A percentile compares a stretch with the other conserved stretches of the same genome.
These are phyloP conservation scores for Kitagawia praeruptora DNA, from an alignment of 129 eudicot genomes.

Conservation along the genomic window DNA sequence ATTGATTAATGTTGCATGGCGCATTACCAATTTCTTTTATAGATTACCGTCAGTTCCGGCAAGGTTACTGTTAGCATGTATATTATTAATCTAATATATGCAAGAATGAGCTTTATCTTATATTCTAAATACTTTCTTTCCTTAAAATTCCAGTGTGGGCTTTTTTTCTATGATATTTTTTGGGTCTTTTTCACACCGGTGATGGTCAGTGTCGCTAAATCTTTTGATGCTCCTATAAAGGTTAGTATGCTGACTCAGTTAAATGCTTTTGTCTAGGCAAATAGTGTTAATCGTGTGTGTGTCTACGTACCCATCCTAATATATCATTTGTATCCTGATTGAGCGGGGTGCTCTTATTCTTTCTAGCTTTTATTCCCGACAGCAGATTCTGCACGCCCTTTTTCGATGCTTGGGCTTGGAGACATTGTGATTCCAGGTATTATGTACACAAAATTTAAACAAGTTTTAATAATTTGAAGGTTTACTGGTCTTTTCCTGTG, in stretches of 20 bases:
- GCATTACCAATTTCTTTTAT: neutral
- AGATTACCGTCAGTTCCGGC: neutral
- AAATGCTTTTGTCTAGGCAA: neutral
- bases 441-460: neutral
- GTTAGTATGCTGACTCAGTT: conserved; percentile 26
- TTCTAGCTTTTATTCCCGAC: conserved; percentile 96
- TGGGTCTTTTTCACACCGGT: conserved; percentile 99
- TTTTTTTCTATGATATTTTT: conserved; percentile 89
- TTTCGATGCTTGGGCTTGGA: conserved; percentile 96
- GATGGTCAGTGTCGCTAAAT: conserved; percentile 98
- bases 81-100: neutral
- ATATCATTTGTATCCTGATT: neutral
- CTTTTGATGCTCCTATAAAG: conserved; percentile 99
- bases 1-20: neutral
- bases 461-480: neutral
- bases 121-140: conserved; percentile 9
- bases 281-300: neutral
- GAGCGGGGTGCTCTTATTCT: conserved; percentile 5
- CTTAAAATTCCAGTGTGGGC: conserved; percentile 64
- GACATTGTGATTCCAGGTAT: conserved; percentile 98
- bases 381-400: conserved; percentile 69
- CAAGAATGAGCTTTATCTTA: neutral
- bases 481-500: neutral
- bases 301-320: neutral
- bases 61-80: neutral